phyloP scores from a whole-genome alignment of 2,329 filamentous ascomycete genomes.

The Nannizzia gypsea region DNA sequence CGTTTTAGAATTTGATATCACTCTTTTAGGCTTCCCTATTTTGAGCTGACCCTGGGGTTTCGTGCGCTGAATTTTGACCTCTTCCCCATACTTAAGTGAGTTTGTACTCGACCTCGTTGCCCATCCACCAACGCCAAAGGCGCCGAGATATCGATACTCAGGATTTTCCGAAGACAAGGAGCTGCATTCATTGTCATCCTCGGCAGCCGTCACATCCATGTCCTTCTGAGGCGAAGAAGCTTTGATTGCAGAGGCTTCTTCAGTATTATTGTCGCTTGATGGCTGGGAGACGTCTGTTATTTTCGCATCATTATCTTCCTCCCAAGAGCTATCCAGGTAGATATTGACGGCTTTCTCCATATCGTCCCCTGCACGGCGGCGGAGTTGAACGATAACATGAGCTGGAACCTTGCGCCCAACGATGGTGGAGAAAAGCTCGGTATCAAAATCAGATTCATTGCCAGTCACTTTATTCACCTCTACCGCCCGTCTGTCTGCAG shows the following conservation, averaged over 20 bases:
- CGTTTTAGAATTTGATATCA: constrained; percentile 51
- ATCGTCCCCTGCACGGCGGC: constrained; percentile 39
- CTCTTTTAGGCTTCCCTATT: constrained; percentile 36
- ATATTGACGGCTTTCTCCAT: constrained; percentile 52
- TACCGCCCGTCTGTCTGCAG: background rate
- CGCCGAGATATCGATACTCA: constrained; percentile 65
- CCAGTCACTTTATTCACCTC: background rate
- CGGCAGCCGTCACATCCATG: background rate
- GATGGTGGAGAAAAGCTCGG: constrained; percentile 44
- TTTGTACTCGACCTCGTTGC: constrained; percentile 69
- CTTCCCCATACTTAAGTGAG: constrained; percentile 67
- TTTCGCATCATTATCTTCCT: constrained; percentile 20
- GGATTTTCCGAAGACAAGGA: constrained; percentile 29
- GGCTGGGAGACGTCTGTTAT: constrained; percentile 1
- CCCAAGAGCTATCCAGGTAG: constrained; percentile 54
- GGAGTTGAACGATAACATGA: constrained; percentile 38
- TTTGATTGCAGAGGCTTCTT: background rate
- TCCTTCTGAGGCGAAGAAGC: background rate
- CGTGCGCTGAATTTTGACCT: constrained; percentile 75
- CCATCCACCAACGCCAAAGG: constrained; percentile 87
- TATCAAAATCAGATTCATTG: constrained; percentile 37
- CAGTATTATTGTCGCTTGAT: background rate
- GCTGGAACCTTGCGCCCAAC: constrained; percentile 42
- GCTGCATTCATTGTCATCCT: background rate
- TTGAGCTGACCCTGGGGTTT: constrained; percentile 53